Conservation (phyloP, 371 early-diverging fungal genomes). For the Mortierella sp. region DNA sequence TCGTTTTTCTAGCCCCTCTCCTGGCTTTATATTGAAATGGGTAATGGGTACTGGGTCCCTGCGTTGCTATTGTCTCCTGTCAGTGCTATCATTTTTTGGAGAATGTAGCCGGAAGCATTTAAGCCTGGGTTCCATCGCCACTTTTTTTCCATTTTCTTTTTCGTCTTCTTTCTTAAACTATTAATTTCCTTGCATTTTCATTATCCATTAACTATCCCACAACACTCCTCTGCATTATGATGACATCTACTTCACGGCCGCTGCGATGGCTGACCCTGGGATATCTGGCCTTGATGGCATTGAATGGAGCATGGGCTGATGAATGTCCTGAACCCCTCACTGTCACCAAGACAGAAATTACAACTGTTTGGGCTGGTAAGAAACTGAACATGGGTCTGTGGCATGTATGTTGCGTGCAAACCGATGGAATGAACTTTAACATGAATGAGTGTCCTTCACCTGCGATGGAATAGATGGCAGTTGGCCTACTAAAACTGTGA, state of each 20-base stretch:
- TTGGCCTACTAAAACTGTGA: constrained; percentile 19
- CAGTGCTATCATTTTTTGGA: not conserved
- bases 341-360: constrained; percentile 18
- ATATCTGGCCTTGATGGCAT: not conserved
- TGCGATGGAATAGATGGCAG: constrained; percentile 3
- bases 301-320: not conserved
- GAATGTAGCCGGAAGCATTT: not conserved
- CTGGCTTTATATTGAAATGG: not conserved
- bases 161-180: not conserved
- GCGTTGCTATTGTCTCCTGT: not conserved
- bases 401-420: too few species aligned
- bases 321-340: constrained; percentile 13
- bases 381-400: not conserved
- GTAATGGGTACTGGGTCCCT: not conserved
- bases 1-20: not conserved
- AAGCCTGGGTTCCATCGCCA: not conserved
- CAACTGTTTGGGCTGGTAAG: constrained; percentile 20
- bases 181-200: not conserved
- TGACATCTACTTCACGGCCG: not conserved
- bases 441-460: not conserved
- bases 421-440: too few species aligned
- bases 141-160: too few species aligned
- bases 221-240: not conserved
- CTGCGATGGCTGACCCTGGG: constrained; percentile 11
- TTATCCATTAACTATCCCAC: not conserved